Conservation (phyloP, 2,329 filamentous ascomycete species). For the Aspergillus novofumigatus region DNA sequence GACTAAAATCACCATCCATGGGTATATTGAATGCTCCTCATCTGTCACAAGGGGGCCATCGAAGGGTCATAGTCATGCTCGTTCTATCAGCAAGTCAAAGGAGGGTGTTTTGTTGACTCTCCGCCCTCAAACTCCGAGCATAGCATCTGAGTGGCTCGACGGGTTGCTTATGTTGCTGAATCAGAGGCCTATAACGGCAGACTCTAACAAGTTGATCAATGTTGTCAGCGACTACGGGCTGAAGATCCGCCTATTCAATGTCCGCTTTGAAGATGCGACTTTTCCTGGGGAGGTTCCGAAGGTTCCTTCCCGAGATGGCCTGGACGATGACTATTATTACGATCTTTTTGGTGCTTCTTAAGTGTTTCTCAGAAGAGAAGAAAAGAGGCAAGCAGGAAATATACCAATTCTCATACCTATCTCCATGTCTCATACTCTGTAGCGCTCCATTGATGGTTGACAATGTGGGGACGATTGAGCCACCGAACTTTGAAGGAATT, state of each 20-base stretch:
- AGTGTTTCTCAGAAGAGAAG: neutral
- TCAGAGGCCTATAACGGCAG: slow-evolving; percentile 92
- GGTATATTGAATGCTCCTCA: slow-evolving; percentile 48
- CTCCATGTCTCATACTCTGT: no score
- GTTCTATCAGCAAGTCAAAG: slow-evolving; percentile 38
- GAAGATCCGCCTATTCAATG: slow-evolving; percentile 87
- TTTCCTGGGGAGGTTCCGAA: slow-evolving; percentile 65
- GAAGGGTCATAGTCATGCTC: slow-evolving; percentile 29
- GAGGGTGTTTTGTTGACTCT: slow-evolving; percentile 79
- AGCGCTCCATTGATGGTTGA: neutral
- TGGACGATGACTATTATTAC: slow-evolving; percentile 94
- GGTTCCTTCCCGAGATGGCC: slow-evolving; percentile 74
- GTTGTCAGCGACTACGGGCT: slow-evolving; percentile 86
- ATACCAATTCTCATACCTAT: neutral
- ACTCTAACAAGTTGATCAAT: slow-evolving; percentile 84
- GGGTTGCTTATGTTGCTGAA: slow-evolving; percentile 91
- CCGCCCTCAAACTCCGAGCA: slow-evolving; percentile 71
- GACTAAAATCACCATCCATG: slow-evolving; percentile 90
- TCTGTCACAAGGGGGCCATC: slow-evolving; percentile 28
- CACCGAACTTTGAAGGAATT: neutral
- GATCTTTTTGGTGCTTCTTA: slow-evolving; percentile 56
- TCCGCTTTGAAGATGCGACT: slow-evolving; percentile 76
- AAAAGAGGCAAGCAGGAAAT: neutral
- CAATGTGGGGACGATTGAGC: neutral
- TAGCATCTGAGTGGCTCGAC: slow-evolving; percentile 95